Base-by-base conservation (phyloP, 306 rosid genomes). In the Quercus engelmannii region DNA sequence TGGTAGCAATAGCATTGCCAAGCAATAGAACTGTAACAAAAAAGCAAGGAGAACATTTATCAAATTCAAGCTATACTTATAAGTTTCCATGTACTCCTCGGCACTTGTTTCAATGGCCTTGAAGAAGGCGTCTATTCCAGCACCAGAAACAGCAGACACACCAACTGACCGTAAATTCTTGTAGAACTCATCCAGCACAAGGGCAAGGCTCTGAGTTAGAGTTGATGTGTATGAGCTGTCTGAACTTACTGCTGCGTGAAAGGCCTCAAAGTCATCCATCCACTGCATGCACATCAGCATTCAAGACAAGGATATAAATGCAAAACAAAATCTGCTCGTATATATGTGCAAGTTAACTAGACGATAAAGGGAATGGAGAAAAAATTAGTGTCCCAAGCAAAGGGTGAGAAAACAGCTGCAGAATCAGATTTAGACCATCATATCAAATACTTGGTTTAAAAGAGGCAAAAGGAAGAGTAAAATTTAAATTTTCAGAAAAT, bases 191-290 rank as follows among this genome's bases (percentile, higher is more conserved):
- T 93, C 93, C 51, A 93, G 78, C 69, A 75, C 93, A 69, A 93
- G 95, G 58, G 90, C 82, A 41, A 93, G 97, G 88, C 91, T 91
- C 65, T 91, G 91, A 75, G 88, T 80, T 78, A 93, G 83, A 51
- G 85, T 86, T 28, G 95, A 88, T 1, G 89, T 68, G 73, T 91
- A 89, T 1, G 97, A 88, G 55, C 75, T 67, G 74, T 93, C 95
- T 58, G 88, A 77, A 80, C 88, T 86, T 54, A 76, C 78, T 11
- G 97, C 93, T 55, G 87, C 85, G 84, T 91, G 93, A 89, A 93
- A 91, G 12, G 87, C 86, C 88, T 91, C 98, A 72, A 91, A 93
- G 72, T 93, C 98, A 69, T 93, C 83, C 95, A 93, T 93, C 98
- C 98, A 93, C 97, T 93, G 81, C 56, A 88, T 15, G 73, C 74